Base-by-base conservation (phyloP, 108 stramenopile genomes). In the Licmophora abbreviata region DNA sequence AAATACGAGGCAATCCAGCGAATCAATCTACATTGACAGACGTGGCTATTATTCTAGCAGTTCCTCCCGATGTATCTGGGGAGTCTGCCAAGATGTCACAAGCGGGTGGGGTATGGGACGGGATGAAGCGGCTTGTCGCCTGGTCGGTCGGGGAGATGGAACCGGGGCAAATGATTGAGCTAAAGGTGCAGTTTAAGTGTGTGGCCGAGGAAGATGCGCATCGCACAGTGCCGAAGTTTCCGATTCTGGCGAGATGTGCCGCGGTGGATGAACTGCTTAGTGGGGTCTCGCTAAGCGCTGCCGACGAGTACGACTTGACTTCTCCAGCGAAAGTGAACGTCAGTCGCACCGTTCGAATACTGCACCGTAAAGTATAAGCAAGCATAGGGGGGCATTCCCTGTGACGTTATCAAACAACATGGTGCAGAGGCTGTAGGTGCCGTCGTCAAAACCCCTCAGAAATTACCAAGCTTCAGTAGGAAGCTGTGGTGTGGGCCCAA, bases 1-100 rank as follows among this genome's bases (percentile, higher is more conserved):
- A 73, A 15, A 66, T 80, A n/a, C 62, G 79, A 28, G 71, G 74
- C 43, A 80, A 80, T 61, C 79, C 79, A 36, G 22, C 30, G 29
- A 75, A 80, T 53, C 28, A 4, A 11, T 32, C 53, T 9, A 10
- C 42, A 5, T 40, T 81, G 34, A 56, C 18, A 17, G 25, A 69
- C n/a, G 32, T 81, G 29, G 61, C 59, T 15, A 59, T 81, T 17
- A 42, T 81, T 29, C 59, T 81, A 45, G 68, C 74, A 17, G 69
- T 81, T 7, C 79, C 79, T 1, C 72, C 68, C 0, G 57, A 66
- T 33, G 33, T 81, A 1, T 34, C 61, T 36, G 77, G 73, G 11
- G 54, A 43, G 32, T 49, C 71, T 12, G 63, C 54, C 3, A 60
- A 47, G 40, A 65, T 73, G 68, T 68, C 67, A 5, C 20, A 51